Base-by-base conservation (phyloP, 2,329 filamentous ascomycete genomes). In the Parasarocladium wereldwijsianum region DNA sequence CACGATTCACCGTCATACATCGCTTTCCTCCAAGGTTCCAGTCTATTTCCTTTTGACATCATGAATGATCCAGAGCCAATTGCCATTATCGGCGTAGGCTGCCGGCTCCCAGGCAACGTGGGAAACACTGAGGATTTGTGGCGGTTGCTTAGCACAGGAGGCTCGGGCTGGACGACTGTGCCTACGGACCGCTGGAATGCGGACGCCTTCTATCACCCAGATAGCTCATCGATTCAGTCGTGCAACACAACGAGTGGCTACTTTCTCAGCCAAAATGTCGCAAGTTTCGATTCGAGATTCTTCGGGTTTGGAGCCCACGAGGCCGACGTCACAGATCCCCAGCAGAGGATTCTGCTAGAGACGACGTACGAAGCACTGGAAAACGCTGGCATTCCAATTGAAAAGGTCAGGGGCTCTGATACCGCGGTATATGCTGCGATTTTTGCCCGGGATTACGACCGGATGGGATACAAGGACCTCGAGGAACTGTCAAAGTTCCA, bases 301-400 rank as follows among this genome's bases (percentile, higher is more conserved):
- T 31, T 16, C 22, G n/a, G 17, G 34, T 39, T 30, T 15, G n/a
- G 6, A 5, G 17, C 19, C 20, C 12, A 8, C 9, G 28, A 30
- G 20, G 28, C 17, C 5, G 14, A 21, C 11, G 19, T 11, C 13
- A 24, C 17, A 14, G 66, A 70, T 29, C 64, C 64, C 6, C 62
- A 66, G 33, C 62, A 66, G 37, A 47, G 64, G n/a, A 48, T 66
- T 14, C 46, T 66, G 1, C 53, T 70, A 1, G 65, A 70, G 35
- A 48, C 55, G 6, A 58, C 56, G 3, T 66, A 64, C 23, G 63
- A 67, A 36, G 59, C 61, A 13, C 46, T 66, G 2, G 63, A 67
- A 35, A 64, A 58, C 36, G 60, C 60, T 29, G 61, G 61, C 2
- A 52, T 63, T 12, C 50, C 51, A 1, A 52, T 54, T 14, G 52